Percentiles rank a stretch among this genome's conserved stretches.
phyloP scores from a whole-genome alignment of 768 basidiomycete species.

The Boletus sp. region DNA sequence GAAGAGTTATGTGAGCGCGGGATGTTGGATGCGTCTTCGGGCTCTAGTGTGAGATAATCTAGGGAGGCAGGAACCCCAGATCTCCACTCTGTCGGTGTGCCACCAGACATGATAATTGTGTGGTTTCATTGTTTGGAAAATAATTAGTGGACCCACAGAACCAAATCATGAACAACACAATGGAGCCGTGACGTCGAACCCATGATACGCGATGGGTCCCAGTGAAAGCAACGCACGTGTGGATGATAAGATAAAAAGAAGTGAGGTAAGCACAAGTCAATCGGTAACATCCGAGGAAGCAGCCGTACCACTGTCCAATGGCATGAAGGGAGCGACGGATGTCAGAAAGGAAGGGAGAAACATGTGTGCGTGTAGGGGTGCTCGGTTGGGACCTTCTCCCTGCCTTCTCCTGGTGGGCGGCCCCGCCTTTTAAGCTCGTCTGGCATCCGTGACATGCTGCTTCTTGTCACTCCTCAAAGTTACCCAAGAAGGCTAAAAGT shows the following conservation, averaged over 20 bases:
- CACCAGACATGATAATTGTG: slow-evolving; percentile 26
- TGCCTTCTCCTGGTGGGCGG: slow-evolving; percentile 12
- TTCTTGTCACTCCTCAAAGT: slow-evolving; percentile 17
- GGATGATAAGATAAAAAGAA: slow-evolving; percentile 25
- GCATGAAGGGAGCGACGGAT: neutral
- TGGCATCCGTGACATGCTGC: slow-evolving; percentile 15
- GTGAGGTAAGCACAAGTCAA: slow-evolving; percentile 12
- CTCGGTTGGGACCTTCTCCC: slow-evolving; percentile 6
- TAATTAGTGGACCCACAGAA: slow-evolving; percentile 31
- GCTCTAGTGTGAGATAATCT: slow-evolving; percentile 14
- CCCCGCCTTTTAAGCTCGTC: slow-evolving; percentile 26
- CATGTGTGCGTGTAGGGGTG: slow-evolving; percentile 3
- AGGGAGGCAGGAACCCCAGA: slow-evolving; percentile 6
- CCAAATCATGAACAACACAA: slow-evolving; percentile 31
- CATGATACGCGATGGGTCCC: slow-evolving; percentile 17
- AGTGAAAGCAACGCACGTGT: neutral
- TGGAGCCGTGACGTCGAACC: neutral
- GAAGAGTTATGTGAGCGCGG: slow-evolving; percentile 12
- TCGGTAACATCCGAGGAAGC: slow-evolving; percentile 16
- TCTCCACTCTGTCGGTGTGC: slow-evolving; percentile 14
- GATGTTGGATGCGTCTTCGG: slow-evolving; percentile 7
- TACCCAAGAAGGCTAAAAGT: slow-evolving; percentile 27
- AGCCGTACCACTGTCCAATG: slow-evolving; percentile 9
- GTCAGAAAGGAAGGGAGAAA: neutral
- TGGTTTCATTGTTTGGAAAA: slow-evolving; percentile 28